Percentiles rank a stretch among this genome's conserved stretches.
Conservation (phyloP, 73 alveolate genomes). For the Paramecium tetraurelia region DNA sequence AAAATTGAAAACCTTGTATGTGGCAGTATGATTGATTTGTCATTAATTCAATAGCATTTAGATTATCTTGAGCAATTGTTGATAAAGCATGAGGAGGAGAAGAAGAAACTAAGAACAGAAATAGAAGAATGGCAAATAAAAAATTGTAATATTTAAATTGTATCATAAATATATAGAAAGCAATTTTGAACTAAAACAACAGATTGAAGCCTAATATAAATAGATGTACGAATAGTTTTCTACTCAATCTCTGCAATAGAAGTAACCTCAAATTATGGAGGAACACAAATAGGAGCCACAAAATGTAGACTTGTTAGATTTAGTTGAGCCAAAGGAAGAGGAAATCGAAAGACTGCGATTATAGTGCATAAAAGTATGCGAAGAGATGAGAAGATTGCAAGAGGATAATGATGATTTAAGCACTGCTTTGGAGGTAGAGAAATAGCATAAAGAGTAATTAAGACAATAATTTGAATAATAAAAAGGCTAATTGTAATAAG, state of each 20-base stretch:
- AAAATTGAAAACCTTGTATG: neutral
- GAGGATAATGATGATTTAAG: conserved; percentile 21
- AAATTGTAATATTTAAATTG: neutral
- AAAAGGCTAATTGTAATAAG: neutral
- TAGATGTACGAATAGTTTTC: neutral
- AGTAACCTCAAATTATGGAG: neutral
- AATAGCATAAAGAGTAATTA: neutral
- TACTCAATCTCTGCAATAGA: neutral
- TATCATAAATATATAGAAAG: neutral
- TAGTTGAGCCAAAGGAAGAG: neutral
- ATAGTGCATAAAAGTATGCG: neutral
- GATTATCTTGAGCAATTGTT: neutral
- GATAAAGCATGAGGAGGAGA: neutral
- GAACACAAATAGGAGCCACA: neutral
- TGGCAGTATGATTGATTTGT: neutral
- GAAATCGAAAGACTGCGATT: neutral
- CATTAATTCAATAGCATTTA: neutral
- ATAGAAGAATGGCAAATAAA: conserved; percentile 31
- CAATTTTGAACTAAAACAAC: neutral
- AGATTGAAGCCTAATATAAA: neutral
- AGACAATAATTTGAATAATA: neutral
- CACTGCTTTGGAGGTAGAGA: conserved; percentile 11
- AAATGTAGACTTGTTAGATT: neutral
- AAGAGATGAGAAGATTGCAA: conserved; percentile 41
- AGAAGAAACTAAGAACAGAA: conserved; percentile 18